These are phyloP conservation scores for Phascolomyces articulosus DNA, from an alignment of 371 early-diverging fungal species.

Conservation along the genomic window DNA sequence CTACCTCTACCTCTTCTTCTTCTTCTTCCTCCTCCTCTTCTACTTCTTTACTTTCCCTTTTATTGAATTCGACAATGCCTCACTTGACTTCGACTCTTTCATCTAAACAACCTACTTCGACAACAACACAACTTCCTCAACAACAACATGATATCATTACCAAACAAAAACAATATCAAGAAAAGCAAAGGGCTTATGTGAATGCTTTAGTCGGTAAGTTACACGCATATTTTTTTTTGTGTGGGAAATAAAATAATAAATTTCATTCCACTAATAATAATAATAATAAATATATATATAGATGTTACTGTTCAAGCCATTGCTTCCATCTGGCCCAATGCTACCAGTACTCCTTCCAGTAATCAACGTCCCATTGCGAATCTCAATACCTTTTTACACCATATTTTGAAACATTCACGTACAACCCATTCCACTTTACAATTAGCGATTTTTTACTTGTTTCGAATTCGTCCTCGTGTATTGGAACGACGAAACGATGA, in stretches of 20 bases:
- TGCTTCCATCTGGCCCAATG: conserved; percentile 60
- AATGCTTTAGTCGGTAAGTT: conserved; percentile 50
- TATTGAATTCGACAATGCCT: conserved; percentile 27
- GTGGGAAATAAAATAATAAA: too few species aligned
- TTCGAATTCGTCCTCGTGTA: conserved; percentile 57
- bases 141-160: background rate
- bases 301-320: conserved; percentile 58
- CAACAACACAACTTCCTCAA: too few species aligned
- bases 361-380: conserved; percentile 57
- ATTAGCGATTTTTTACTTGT: conserved; percentile 74
- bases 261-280: too few species aligned
- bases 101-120: background rate
- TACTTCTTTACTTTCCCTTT: conserved; percentile 20
- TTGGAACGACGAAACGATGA: conserved; percentile 31
- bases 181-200: conserved; percentile 41
- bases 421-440: conserved; percentile 83
- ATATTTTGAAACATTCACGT: conserved; percentile 76
- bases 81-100: conserved; percentile 3
- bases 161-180: conserved; percentile 13
- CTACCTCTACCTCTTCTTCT: conserved; percentile 10
- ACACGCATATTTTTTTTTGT: too few species aligned
- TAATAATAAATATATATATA: conserved; percentile 15
- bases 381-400: conserved; percentile 72
- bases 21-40: conserved; percentile 10
- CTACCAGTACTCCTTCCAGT: conserved; percentile 30